These are phyloP conservation scores for Anthostomella pinea DNA, from an alignment of 2,329 filamentous ascomycete genomes.

Conservation along the genomic window DNA sequence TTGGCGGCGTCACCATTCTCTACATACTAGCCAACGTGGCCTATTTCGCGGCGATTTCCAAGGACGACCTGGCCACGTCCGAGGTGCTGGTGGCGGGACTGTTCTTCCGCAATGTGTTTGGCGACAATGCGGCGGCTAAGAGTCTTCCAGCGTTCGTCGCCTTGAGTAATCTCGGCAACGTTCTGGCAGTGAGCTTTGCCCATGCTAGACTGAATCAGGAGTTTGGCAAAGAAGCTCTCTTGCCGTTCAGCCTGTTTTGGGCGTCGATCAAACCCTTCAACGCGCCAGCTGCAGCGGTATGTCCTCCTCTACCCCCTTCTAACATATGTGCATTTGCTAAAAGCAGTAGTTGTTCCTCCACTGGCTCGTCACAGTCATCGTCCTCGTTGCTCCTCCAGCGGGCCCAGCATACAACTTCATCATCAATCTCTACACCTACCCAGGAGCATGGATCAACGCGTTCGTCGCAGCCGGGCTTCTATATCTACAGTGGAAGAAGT, in stretches of 20 bases:
- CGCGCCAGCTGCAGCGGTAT: constrained; percentile 55
- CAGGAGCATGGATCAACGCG: constrained; percentile 51
- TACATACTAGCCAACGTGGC: constrained; percentile 64
- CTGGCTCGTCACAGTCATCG: constrained; percentile 62
- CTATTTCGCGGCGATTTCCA: constrained; percentile 62
- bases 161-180: constrained; percentile 60
- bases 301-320: constrained; percentile 15
- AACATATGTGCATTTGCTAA: background rate
- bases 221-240: constrained; percentile 65
- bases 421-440: constrained; percentile 54
- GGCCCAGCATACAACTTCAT: constrained; percentile 69
- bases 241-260: constrained; percentile 66
- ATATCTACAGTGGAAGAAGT: constrained; percentile 48
- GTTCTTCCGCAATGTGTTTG: constrained; percentile 63
- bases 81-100: constrained; percentile 59
- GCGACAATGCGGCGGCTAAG: constrained; percentile 47
- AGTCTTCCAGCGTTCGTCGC: constrained; percentile 56
- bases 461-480: constrained; percentile 51
- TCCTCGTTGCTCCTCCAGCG: constrained; percentile 64
- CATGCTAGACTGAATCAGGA: constrained; percentile 61
- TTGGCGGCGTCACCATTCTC: constrained; percentile 56
- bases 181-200: constrained; percentile 58
- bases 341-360: constrained; percentile 54
- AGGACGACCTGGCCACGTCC: constrained; percentile 53
- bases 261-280: constrained; percentile 67